These are phyloP conservation scores for Boletus rubescentipes DNA, from an alignment of 768 basidiomycete genomes.

Conservation along the genomic window DNA sequence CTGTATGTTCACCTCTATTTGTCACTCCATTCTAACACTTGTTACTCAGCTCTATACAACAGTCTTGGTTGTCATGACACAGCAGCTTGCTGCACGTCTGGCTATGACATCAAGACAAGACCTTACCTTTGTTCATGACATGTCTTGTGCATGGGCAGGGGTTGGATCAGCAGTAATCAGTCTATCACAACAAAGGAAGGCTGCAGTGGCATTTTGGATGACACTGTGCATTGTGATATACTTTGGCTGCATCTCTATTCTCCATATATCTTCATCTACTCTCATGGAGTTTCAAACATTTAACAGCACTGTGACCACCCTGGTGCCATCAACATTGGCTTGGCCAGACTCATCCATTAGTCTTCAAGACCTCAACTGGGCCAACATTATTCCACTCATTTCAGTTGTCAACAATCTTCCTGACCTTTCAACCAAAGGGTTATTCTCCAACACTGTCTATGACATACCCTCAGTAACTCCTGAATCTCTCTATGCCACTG, in stretches of 20 bases:
- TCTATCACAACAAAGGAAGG: background rate
- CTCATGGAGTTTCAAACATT: background rate
- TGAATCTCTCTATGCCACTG: background rate
- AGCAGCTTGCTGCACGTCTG: background rate
- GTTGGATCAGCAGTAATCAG: background rate
- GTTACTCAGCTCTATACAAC: background rate
- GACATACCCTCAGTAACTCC: background rate
- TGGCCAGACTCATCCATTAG: background rate
- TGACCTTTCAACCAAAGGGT: background rate
- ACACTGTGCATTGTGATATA: background rate
- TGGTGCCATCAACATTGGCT: background rate
- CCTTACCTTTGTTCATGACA: background rate
- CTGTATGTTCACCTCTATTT: too few species aligned
- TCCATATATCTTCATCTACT: background rate
- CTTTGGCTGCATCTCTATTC: background rate
- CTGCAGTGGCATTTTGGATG: background rate
- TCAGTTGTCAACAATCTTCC: background rate
- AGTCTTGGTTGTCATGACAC: background rate
- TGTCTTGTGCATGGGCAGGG: background rate
- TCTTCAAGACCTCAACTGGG: background rate
- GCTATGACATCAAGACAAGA: background rate
- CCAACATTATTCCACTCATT: background rate
- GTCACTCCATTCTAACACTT: too few species aligned
- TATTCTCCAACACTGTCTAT: background rate
- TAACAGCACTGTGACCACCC: background rate